Conservation (phyloP, 345 rosid genomes). For the Eucalyptus paniculata region DNA sequence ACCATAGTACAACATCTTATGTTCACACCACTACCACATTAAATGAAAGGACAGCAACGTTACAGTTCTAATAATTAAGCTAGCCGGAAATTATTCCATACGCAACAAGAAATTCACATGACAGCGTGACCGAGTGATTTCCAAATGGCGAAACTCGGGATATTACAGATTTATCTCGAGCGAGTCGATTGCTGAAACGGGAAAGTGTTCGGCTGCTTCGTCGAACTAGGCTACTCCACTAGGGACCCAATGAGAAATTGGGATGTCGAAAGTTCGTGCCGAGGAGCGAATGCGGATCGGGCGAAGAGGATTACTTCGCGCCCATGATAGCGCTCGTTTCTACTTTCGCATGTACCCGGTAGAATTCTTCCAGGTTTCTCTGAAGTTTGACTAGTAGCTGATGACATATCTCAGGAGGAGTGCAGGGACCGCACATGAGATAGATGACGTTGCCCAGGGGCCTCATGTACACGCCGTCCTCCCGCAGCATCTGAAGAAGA, state of each 20-base stretch:
- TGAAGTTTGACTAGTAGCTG: slow-evolving; percentile 45
- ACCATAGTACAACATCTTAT: not conserved
- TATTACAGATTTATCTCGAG: not conserved
- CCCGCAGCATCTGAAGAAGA: slow-evolving; percentile 56
- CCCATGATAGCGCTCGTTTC: not conserved
- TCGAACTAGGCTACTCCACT: not conserved
- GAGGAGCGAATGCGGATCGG: not conserved
- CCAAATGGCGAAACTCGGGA: not conserved
- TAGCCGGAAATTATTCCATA: not conserved
- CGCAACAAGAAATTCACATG: not conserved
- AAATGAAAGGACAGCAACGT: not conserved
- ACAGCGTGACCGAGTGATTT: not conserved
- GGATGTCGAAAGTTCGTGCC: not conserved
- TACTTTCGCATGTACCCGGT: not conserved
- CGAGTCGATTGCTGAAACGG: not conserved
- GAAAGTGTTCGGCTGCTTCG: not conserved
- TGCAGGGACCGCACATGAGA: slow-evolving; percentile 85
- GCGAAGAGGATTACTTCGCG: not conserved
- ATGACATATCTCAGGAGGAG: slow-evolving; percentile 53
- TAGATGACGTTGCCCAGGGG: slow-evolving; percentile 88
- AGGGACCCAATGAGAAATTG: not conserved
- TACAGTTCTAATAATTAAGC: not conserved
- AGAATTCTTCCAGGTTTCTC: slow-evolving; percentile 39
- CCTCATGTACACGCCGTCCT: slow-evolving; percentile 66
- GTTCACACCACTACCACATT: not conserved